Evolutionary conservation across 73 alveolate genomes (phyloP), one percentile per base, ranked within the genome.

Genomic region (Effrenium voratum): DNA sequence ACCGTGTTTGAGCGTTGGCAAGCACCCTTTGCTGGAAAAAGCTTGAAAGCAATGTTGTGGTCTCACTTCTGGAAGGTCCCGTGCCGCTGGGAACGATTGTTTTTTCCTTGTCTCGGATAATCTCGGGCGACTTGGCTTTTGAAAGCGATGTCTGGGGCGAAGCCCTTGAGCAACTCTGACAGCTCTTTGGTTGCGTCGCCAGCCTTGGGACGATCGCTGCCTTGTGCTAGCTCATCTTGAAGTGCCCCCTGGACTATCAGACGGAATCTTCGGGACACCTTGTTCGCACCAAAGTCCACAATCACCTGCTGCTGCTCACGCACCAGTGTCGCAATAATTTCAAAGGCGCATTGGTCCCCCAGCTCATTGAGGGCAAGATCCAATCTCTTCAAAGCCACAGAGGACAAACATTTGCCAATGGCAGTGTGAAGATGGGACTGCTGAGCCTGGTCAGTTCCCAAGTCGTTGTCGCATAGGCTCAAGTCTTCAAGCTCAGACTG

Each of bases 391-490:
- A 88, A 4, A 1, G 40, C 34, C 34, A 32, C 45, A 22, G 63
- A 16, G 43, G 41, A 72, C 41, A 88, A 52, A 45, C 60, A 45
- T 66, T 40, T 47, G 68, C 95, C 26, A 44, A 88, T 66, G 5
- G 85, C 45, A 1, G 41, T 6, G 73, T 46, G 40, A 2, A 88
- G 85, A 41, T 28, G 72, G 34, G 73, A 16, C 63, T 12, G 19
- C 19, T 22, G 73, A 59, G 47, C 68, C 36, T 82, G 92, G 30
- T 82, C 92, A 40, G 46, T 82, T 8, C 72, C 41, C 49, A 88
- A 38, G 47, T 88, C 95, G 34, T 88, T 88, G 85, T 88, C 95
- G 49, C 95, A 59, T 47, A 88, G 95, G 34, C 86, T 68, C 73
- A 88, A 41, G 36, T 63, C 66, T 52, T 88, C 50, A 66, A 88